These are phyloP conservation scores for Candida pseudoviswanathii DNA, from an alignment of 1,139 yeast genomes.

Conservation along the genomic window DNA sequence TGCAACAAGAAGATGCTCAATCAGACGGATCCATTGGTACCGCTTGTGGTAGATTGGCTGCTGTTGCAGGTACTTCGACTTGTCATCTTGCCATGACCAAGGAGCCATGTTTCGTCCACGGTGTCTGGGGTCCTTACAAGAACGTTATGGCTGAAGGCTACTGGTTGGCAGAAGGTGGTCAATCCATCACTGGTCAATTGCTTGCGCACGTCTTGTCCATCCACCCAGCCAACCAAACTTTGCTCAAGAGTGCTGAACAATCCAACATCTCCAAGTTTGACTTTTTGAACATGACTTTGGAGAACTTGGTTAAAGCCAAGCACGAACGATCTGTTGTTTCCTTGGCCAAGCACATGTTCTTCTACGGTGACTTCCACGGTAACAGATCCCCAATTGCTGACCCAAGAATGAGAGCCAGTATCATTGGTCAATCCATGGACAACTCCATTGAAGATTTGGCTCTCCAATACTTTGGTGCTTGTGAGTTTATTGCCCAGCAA, in stretches of 20 bases:
- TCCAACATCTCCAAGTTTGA: conserved; percentile 79
- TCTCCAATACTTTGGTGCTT: conserved; percentile 83
- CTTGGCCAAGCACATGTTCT: conserved; percentile 81
- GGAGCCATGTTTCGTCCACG: conserved; percentile 86
- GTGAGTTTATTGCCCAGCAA: conserved; percentile 97
- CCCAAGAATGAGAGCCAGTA: conserved; percentile 89
- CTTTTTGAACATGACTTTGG: conserved; percentile 73
- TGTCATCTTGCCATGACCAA: conserved; percentile 90
- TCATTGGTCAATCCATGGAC: conserved; percentile 93
- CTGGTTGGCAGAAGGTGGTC: conserved; percentile 99
- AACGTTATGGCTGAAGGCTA: conserved; percentile 85
- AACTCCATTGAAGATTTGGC: conserved; percentile 82
- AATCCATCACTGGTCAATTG: conserved; percentile 93
- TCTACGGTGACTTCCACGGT: conserved; percentile 96
- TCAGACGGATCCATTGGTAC: conserved; percentile 48
- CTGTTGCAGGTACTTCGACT: conserved; percentile 98
- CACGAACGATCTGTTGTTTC: conserved; percentile 71
- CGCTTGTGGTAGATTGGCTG: conserved; percentile 86
- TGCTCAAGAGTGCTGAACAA: conserved; percentile 62
- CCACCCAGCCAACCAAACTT: conserved; percentile 83
- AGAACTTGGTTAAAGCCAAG: conserved; percentile 58
- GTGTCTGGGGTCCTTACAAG: conserved; percentile 98
- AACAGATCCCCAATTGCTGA: conserved; percentile 97
- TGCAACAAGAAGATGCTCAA: conserved; percentile 36
- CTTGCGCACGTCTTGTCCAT: conserved; percentile 86